Evolutionary conservation across 2,329 filamentous ascomycete genomes (phyloP), one percentile per base, ranked within the genome.

Genomic region (Talaromyces atroroseus): DNA sequence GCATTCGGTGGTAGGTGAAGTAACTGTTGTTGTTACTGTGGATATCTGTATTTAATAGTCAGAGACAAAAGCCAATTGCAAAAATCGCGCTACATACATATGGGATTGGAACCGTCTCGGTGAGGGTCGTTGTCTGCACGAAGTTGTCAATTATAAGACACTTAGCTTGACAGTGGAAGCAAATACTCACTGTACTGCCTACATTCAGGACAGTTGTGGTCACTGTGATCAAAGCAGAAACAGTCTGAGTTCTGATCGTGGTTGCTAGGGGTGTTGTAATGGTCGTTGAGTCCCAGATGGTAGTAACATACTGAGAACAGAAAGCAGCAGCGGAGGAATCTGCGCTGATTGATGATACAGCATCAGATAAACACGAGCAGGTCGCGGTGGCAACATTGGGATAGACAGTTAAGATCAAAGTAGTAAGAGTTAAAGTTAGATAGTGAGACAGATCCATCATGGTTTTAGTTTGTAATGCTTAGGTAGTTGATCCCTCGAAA

Each of bases 1-100:
- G 36, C 52, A 54, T 48, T 24, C 52, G 6, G 52, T 54, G 7
- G 52, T 54, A 7, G 52, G 52, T 11, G 52, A 54, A 5, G 52
- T 54, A 24, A 54, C 52, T 3, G 36, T 32, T 11, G n/a, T 20
- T 24, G 45, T 54, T 18, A 8, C 5, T 18, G 52, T 54, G 12
- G 52, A 48, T 32, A 21, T 34, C 52, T 54, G 36, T 3, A 44
- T 20, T 2, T 20, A 23, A 18, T n/a, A 34, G 20, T 44, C 23
- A 45, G 34, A 23, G n/a, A 26, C 45, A 8, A 14, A 50, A 14
- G 2, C 3, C n/a, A 26, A 24, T 23, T 29, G 34, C 5, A 40
- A 3, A 23, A 16, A n/a, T 20, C 14, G 23, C 42, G 21, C 7
- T 8, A n/a, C 36, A 44, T 56, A 56, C 53, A 50, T 50, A 56